A percentile compares a stretch with the other conserved stretches of the same genome.
Evolutionary conservation across 805 yeast genomes (phyloP).

Genomic region (Cephaloascus fragrans): DNA sequence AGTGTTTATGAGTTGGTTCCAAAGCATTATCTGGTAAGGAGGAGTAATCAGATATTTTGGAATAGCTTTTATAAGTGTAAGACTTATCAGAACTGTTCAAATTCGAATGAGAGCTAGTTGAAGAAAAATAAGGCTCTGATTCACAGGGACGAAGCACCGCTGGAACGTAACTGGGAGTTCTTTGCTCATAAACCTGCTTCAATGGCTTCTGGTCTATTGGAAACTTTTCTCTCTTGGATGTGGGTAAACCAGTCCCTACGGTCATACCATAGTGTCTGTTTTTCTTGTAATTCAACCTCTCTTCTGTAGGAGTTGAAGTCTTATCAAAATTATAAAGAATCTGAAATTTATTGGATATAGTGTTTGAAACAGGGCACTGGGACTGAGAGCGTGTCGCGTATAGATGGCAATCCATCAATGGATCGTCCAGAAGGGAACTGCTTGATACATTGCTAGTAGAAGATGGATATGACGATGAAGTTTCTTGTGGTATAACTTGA

Average conservation of each 20-base stretch:
- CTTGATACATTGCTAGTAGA: not conserved
- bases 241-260: no score
- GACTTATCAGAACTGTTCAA: not conserved
- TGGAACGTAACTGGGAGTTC: constrained; percentile 38
- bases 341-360: not conserved
- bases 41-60: constrained; percentile 1
- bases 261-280: no score
- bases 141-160: constrained; percentile 37
- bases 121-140: not conserved
- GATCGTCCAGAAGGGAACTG: no score
- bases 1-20: constrained; percentile 43
- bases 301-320: not conserved
- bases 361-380: no score
- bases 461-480: constrained; percentile 7
- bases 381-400: no score
- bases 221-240: constrained; percentile 4
- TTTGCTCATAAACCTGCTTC: constrained; percentile 36
- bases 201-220: constrained; percentile 7
- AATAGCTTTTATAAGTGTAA: not conserved
- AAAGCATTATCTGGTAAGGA: constrained; percentile 2
- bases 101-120: not conserved
- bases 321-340: not conserved
- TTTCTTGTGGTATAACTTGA: constrained; percentile 24
- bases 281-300: no score
- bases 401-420: no score